phyloP scores from a whole-genome alignment of 768 basidiomycete genomes.

The Pseudohyphozyma bogoriensis region DNA sequence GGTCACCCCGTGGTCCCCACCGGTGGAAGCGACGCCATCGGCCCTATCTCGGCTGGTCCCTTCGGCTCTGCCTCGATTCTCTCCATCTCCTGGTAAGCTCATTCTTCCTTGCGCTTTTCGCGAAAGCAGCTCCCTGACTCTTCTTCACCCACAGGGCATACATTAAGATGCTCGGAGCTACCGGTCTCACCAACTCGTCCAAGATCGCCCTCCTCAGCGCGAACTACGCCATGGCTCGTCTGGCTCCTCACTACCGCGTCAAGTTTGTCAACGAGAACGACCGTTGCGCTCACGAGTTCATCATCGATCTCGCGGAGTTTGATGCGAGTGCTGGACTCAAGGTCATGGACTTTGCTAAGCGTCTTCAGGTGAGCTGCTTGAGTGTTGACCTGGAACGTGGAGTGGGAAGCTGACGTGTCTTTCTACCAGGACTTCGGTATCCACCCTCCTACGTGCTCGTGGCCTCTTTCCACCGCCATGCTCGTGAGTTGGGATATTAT shows the following conservation, averaged over 20 bases:
- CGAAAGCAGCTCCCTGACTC: not conserved
- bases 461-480: slow-evolving; percentile 97
- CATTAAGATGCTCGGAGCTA: slow-evolving; percentile 97
- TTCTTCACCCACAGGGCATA: slow-evolving; percentile 49
- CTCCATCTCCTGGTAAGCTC: slow-evolving; percentile 69
- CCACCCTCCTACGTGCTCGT: slow-evolving; percentile 95
- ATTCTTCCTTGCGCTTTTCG: not conserved
- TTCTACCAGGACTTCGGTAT: slow-evolving; percentile 67
- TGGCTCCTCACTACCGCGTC: slow-evolving; percentile 71
- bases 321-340: slow-evolving; percentile 76
- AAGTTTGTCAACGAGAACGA: slow-evolving; percentile 83
- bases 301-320: slow-evolving; percentile 93
- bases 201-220: slow-evolving; percentile 84
- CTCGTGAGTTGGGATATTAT: slow-evolving; percentile 30
- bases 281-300: slow-evolving; percentile 86
- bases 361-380: slow-evolving; percentile 57
- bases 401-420: not conserved
- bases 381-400: not conserved
- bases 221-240: slow-evolving; percentile 89
- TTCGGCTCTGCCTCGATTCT: slow-evolving; percentile 92
- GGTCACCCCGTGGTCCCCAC: slow-evolving; percentile 64
- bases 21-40: slow-evolving; percentile 61
- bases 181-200: slow-evolving; percentile 73
- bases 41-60: slow-evolving; percentile 81
- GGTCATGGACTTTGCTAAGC: slow-evolving; percentile 92